phyloP scores from a whole-genome alignment of 148 eudicot species.

The Silene latifolia region DNA sequence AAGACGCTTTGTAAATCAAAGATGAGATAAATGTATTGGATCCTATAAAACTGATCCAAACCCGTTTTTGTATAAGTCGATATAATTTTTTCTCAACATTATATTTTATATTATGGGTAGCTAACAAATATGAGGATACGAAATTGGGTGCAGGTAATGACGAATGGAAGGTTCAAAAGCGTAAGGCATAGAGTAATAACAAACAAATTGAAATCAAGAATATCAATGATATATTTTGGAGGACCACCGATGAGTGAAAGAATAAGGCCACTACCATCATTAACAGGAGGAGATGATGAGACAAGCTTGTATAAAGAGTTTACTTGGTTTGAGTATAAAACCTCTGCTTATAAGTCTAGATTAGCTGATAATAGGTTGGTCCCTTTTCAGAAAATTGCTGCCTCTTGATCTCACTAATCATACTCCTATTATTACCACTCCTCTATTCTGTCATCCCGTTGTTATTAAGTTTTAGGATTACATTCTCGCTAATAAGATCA shows the following conservation, averaged over 20 bases:
- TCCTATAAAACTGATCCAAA: too few relatives aligned
- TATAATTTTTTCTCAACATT: too few relatives aligned
- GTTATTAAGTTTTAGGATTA: too few relatives aligned
- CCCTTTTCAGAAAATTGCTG: constrained; percentile 23
- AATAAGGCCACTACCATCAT: constrained; percentile 47
- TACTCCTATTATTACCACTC: too few relatives aligned
- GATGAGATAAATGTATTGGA: too few relatives aligned
- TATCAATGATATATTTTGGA: constrained; percentile 74
- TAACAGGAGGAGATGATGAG: constrained; percentile 31
- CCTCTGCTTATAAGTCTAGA: constrained; percentile 33
- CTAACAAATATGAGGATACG: too few relatives aligned
- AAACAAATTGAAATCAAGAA: constrained; percentile 43
- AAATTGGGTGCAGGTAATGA: constrained; percentile 54
- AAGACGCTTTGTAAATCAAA: too few relatives aligned
- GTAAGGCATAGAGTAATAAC: constrained; percentile 67
- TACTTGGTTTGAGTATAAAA: constrained; percentile 44
- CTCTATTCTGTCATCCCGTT: too few relatives aligned
- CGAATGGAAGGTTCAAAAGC: constrained; percentile 76
- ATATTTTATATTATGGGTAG: too few relatives aligned
- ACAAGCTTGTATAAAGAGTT: constrained; percentile 40
- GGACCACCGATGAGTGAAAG: constrained; percentile 60
- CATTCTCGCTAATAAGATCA: too few relatives aligned
- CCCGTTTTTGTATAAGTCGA: too few relatives aligned
- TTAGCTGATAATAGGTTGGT: constrained; percentile 40
- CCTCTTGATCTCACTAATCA: neutral